phyloP scores from a whole-genome alignment of 2,329 filamentous ascomycete genomes.

The Coniochaeta sp. region DNA sequence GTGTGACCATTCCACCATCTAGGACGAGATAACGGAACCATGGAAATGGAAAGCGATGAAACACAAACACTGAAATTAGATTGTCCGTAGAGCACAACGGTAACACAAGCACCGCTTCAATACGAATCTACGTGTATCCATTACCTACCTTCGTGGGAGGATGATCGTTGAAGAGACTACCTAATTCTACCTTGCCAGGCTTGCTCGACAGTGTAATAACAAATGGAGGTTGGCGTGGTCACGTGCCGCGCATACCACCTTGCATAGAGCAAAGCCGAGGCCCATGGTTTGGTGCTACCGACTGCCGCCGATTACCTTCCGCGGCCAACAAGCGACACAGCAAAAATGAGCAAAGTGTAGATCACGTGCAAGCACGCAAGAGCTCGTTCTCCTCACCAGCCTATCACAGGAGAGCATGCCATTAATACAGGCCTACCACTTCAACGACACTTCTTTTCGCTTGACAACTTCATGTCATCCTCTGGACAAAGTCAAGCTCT shows the following conservation, averaged over 20 bases:
- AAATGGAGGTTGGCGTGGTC: too few species aligned
- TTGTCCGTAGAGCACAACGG: too few species aligned
- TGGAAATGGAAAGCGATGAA: too few species aligned
- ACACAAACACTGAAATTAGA: too few species aligned
- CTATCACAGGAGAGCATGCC: neutral
- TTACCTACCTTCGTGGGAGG: too few species aligned
- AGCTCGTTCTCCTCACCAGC: neutral
- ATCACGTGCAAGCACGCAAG: constrained; percentile 4
- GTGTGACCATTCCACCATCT: neutral
- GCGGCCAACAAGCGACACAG: neutral
- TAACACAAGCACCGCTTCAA: too few species aligned
- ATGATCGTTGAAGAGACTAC: too few species aligned
- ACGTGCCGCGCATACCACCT: too few species aligned
- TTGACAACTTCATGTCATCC: neutral
- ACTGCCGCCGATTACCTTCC: neutral
- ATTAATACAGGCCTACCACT: neutral
- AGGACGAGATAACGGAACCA: neutral
- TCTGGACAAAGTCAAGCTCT: neutral
- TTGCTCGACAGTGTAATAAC: too few species aligned
- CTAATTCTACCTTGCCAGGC: too few species aligned
- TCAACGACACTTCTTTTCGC: neutral
- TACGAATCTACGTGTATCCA: too few species aligned
- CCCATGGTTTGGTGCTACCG: neutral
- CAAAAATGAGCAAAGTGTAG: neutral
- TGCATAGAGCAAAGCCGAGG: too few species aligned